Percentiles rank a stretch among this genome's conserved stretches.
Evolutionary conservation across 2,329 filamentous ascomycete genomes (phyloP).

Genomic region (Colletotrichum limetticola): DNA sequence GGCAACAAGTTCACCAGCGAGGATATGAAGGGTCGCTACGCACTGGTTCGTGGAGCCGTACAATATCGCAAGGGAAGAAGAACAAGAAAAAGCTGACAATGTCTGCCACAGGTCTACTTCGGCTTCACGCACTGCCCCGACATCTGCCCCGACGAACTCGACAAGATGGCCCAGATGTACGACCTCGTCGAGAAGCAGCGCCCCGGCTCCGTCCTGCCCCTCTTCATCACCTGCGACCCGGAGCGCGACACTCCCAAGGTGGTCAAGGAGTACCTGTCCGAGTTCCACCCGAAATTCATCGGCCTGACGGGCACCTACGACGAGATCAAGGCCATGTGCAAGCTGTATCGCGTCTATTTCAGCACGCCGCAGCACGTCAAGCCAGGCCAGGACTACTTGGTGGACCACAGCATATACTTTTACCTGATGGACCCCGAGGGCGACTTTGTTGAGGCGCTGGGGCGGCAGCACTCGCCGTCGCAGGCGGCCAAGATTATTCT

Average conservation of each 20-base stretch:
- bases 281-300: constrained; percentile 89
- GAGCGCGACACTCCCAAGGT: constrained; percentile 88
- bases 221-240: constrained; percentile 97
- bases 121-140: constrained; percentile 98
- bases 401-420: constrained; percentile 99
- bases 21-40: constrained; percentile 88
- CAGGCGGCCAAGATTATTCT: constrained; percentile 85
- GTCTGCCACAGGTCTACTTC: constrained; percentile 81
- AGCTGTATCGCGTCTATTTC: constrained; percentile 97
- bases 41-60: constrained; percentile 65
- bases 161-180: constrained; percentile 98
- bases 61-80: neutral
- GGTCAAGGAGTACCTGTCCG: constrained; percentile 84
- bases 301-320: constrained; percentile 95
- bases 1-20: constrained; percentile 81
- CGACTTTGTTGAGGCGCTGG: constrained; percentile 97
- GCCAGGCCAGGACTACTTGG: constrained; percentile 94
- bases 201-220: constrained; percentile 71
- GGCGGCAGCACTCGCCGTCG: constrained; percentile 91
- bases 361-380: constrained; percentile 89
- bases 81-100: neutral
- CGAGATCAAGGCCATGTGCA: constrained; percentile 93
- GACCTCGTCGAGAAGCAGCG: constrained; percentile 71
- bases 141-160: constrained; percentile 98
- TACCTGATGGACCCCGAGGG: constrained; percentile 99